Percentiles rank a stretch among this genome's conserved stretches.
Conservation (phyloP, 164 flowering plant genomes). For the Aristolochia fimbriata region DNA sequence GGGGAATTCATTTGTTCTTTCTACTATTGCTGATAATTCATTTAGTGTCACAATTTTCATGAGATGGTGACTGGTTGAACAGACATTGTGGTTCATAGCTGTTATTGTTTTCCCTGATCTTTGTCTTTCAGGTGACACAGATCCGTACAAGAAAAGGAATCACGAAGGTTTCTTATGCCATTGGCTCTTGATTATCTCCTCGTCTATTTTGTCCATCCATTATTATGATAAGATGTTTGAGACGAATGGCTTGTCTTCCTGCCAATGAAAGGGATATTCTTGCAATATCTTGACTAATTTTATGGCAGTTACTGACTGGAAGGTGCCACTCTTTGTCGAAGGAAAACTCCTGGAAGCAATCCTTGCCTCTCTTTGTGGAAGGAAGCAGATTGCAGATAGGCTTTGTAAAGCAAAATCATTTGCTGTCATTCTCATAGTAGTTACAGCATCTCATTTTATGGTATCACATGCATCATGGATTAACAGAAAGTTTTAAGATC, state of each 20-base stretch:
- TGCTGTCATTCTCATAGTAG: too few relatives aligned
- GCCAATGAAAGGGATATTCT: too few relatives aligned
- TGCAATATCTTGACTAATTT: not conserved
- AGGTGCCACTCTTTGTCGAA: not conserved
- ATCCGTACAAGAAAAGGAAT: conserved; percentile 61
- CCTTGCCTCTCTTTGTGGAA: too few relatives aligned
- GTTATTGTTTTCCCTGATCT: not conserved
- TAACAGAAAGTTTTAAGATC: too few relatives aligned
- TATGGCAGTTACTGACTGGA: not conserved
- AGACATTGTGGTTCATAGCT: too few relatives aligned
- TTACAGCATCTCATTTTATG: too few relatives aligned
- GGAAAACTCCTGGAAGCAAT: not conserved
- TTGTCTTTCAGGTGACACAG: conserved; percentile 45
- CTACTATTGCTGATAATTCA: too few relatives aligned
- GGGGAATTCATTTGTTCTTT: too few relatives aligned
- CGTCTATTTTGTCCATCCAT: not conserved
- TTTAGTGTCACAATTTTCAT: too few relatives aligned
- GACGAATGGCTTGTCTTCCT: too few relatives aligned
- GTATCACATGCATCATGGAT: too few relatives aligned
- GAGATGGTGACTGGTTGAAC: too few relatives aligned
- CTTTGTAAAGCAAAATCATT: conserved; percentile 1
- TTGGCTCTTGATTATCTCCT: conserved; percentile 17
- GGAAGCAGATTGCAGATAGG: conserved; percentile 7
- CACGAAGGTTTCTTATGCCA: conserved; percentile 53
- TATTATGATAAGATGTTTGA: not conserved